Conservation (phyloP, 306 rosid genomes). For the Sphenostylis stenocarpa region DNA sequence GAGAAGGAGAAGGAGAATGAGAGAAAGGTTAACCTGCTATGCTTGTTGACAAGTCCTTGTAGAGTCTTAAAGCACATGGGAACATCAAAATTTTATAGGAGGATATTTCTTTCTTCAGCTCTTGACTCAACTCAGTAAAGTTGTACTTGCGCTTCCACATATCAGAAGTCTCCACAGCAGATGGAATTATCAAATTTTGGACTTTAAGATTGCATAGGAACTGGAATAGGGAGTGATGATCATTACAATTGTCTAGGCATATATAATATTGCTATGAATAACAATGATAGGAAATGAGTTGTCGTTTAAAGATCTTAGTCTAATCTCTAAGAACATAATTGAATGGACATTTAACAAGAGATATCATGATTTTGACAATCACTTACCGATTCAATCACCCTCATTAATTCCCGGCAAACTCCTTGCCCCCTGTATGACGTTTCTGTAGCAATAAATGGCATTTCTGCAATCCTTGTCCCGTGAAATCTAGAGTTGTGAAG, state of each 20-base stretch:
- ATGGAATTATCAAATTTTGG: conserved; percentile 38
- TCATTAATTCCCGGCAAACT: conserved; percentile 26
- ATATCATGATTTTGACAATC: not conserved
- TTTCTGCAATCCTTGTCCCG: conserved; percentile 38
- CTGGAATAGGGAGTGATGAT: conserved; percentile 24
- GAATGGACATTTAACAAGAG: not conserved
- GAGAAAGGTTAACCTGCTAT: not conserved
- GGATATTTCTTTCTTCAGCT: conserved; percentile 10
- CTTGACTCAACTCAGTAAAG: not conserved
- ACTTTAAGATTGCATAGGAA: conserved; percentile 24
- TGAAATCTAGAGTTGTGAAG: conserved; percentile 31
- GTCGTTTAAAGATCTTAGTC: not conserved
- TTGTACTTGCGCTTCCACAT: conserved; percentile 43
- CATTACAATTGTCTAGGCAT: not conserved
- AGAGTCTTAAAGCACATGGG: not conserved
- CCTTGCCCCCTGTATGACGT: conserved; percentile 29
- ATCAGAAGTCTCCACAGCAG: not conserved
- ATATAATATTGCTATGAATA: not conserved
- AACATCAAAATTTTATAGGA: conserved; percentile 43
- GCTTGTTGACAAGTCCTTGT: not conserved
- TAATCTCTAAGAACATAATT: not conserved
- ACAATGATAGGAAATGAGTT: not conserved
- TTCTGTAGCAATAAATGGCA: conserved; percentile 44
- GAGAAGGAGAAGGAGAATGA: not conserved
- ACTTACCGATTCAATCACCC: conserved; percentile 43